These are phyloP conservation scores for Byssoonygena ceratinophila DNA, from an alignment of 2,329 filamentous ascomycete species.

Conservation along the genomic window DNA sequence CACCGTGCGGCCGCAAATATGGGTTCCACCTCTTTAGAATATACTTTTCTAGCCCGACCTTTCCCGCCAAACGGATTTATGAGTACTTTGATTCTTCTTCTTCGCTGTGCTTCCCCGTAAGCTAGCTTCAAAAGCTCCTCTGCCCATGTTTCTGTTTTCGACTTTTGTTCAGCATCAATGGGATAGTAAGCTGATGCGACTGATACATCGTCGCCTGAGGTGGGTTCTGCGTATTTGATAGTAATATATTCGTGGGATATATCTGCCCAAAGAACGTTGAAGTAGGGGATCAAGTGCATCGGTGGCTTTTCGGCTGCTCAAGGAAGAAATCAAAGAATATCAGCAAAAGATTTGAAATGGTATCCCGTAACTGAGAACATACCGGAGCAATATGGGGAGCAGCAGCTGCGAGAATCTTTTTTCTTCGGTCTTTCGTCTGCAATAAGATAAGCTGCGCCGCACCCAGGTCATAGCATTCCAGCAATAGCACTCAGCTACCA, in stretches of 20 bases:
- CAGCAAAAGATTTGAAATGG: too few relatives aligned
- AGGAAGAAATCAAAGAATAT: too few relatives aligned
- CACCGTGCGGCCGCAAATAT: conserved; percentile 75
- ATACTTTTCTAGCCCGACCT: conserved; percentile 62
- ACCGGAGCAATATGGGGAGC: conserved; percentile 46
- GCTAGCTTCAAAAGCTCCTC: conserved; percentile 55
- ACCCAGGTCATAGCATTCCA: background rate
- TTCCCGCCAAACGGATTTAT: conserved; percentile 87
- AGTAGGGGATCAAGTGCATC: conserved; percentile 55
- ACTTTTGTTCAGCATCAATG: conserved; percentile 43
- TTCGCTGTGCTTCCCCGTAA: conserved; percentile 57
- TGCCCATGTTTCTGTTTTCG: conserved; percentile 51
- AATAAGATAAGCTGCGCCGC: background rate
- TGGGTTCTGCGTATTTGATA: conserved; percentile 60
- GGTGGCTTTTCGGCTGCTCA: background rate
- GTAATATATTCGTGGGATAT: conserved; percentile 50
- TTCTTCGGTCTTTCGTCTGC: conserved; percentile 46
- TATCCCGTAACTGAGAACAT: conserved; percentile 17
- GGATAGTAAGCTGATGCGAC: conserved; percentile 53
- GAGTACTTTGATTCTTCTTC: conserved; percentile 73
- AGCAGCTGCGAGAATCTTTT: conserved; percentile 43
- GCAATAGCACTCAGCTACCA: too few relatives aligned
- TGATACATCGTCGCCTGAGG: conserved; percentile 50
- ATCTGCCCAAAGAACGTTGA: conserved; percentile 76
- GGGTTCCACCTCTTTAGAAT: conserved; percentile 64